Percentiles rank a stretch among this genome's conserved stretches.
Conservation (phyloP, 306 rosid genomes). For the Luffa aegyptiaca region DNA sequence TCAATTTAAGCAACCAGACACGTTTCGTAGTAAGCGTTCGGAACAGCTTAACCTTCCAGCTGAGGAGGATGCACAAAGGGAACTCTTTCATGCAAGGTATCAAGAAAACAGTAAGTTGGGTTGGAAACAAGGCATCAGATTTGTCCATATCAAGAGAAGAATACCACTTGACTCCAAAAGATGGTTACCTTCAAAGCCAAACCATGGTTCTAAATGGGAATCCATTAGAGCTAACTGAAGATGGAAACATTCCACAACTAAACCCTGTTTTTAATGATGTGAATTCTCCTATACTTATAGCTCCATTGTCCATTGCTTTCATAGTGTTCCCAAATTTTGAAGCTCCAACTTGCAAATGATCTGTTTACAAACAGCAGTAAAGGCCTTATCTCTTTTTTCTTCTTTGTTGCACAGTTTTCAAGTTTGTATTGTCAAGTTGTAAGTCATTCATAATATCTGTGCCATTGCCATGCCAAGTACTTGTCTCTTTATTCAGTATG, state of each 20-base stretch:
- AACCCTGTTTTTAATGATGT: constrained; percentile 29
- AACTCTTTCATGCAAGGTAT: constrained; percentile 28
- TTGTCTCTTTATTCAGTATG: too few relatives aligned
- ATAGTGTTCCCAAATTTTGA: constrained; percentile 41
- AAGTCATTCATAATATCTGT: neutral
- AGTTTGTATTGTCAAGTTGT: neutral
- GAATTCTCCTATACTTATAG: constrained; percentile 33
- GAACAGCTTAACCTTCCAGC: constrained; percentile 13
- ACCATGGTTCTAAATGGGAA: constrained; percentile 61
- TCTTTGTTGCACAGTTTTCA: neutral
- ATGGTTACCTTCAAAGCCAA: constrained; percentile 42
- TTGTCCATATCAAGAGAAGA: constrained; percentile 56
- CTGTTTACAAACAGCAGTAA: neutral
- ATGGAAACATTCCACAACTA: constrained; percentile 58
- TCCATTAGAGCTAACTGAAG: constrained; percentile 45
- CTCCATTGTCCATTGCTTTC: constrained; percentile 34
- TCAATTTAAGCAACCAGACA: constrained; percentile 78
- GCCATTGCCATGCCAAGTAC: neutral
- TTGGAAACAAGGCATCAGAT: constrained; percentile 59
- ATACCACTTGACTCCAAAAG: constrained; percentile 62
- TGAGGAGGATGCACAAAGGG: constrained; percentile 14
- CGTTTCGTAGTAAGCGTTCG: constrained; percentile 30
- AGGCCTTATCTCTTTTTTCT: neutral
- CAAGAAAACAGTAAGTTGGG: constrained; percentile 71
- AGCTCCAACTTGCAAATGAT: constrained; percentile 41